Evolutionary conservation across 257 asterid genomes (phyloP), one percentile per base, ranked within the genome.

Genomic region (Solanum sejunctum): DNA sequence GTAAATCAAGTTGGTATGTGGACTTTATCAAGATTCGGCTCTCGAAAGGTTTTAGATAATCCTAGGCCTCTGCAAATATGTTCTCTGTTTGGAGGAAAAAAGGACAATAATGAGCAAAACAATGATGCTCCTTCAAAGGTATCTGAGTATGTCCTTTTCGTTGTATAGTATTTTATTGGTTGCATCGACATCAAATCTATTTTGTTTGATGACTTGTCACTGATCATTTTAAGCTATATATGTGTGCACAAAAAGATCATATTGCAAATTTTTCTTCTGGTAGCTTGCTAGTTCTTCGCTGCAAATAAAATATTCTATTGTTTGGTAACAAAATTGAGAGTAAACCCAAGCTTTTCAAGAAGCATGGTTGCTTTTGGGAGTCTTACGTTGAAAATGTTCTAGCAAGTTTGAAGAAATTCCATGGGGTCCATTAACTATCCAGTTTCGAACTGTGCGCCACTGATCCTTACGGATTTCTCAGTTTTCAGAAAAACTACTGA

Each of bases 11-110:
- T 83, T 58, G 84, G 78, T 73, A 80, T 73, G 51, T 21, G 86
- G 85, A 86, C 84, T 32, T 80, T 39, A 47, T 75, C 92, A 45
- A 78, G 84, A 82, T 58, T 72, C 78, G 71, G 64, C 39, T 36
- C 32, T 81, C 80, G 52, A 39, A 88, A 83, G 79, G n/a, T 84
- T 45, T 69, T 23, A 49, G 87, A 83, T 52, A 58, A 58, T 52
- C 87, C 39, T 43, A 91, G 90, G 84, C 91, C 93, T 85, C 90
- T 92, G 54, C 88, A 85, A 57, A 91, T 95, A 87, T 85, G 87
- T 79, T 93, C 92, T 54, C 90, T 95, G 87, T 95, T 95, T 91
- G 99, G 99, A 16, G 95, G 98, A 23, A 93, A 92, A 87, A 94
- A 93, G 87, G 94, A 92, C 61, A 86, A 39, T 80, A 89, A 86